Evolutionary conservation across 495 filamentous ascomycete genomes (phyloP), one percentile per base, ranked within the genome.

Genomic region (Xylaria nigripes): DNA sequence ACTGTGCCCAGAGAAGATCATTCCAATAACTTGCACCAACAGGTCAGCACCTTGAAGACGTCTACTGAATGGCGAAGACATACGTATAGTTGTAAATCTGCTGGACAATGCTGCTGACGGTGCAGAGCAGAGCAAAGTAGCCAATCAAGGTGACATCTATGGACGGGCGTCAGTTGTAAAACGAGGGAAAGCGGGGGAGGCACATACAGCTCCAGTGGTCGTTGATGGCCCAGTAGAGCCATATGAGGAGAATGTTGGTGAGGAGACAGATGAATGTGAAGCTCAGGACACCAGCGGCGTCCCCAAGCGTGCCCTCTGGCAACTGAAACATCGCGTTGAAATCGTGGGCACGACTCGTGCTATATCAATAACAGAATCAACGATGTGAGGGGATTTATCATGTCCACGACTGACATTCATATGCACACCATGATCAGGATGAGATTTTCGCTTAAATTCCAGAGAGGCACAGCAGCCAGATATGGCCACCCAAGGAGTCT

Each of bases 41-140:
- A 42, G 9, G 29, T 45, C n/a, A 48, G 27, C 16, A 29, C 6
- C n/a, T 42, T n/a, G 0, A 24, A 36, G 4, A 23, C 22, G 12
- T 45, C 22, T 3, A 16, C 5, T 9, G 7, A n/a, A 10, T 12
- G 0, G 16, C 7, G 2, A 36, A 27, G 13, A 50, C 56, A 18
- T 23, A 58, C 56, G 45, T 48, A 47, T 58, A 58, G 10, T 58
- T 54, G 24, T 58, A 58, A 8, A 58, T 49, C 50, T 58, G 56
- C 36, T 58, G 56, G 23, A 50, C 45, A 34, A 58, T 58, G 45
- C 56, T 58, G 34, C 50, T 54, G n/a, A 34, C 45, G 10, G 56
- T 50, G 24, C 56, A 58, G 12, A 58, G 29, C 18, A 58, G 40
- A 25, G 56, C 51, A 45, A 58, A 54, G 9, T 58, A 58, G 9